phyloP scores from a whole-genome alignment of 2,329 filamentous ascomycete species.

The Lecanicillium sp. region DNA sequence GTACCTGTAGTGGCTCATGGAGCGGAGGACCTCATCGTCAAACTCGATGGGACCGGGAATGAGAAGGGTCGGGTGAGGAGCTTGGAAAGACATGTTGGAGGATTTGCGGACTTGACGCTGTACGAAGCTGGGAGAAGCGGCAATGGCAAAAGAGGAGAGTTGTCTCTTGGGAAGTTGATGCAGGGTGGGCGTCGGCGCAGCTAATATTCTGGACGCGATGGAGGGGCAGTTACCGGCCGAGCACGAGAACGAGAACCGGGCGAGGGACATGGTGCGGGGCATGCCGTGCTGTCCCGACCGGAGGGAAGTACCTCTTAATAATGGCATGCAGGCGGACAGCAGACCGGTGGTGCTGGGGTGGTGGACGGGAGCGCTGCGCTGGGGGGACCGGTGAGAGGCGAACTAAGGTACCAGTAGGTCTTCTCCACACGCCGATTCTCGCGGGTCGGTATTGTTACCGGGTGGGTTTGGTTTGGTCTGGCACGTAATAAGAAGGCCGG shows the following conservation, averaged over 20 bases:
- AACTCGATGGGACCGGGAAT: constrained; percentile 98
- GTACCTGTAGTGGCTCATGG: constrained; percentile 91
- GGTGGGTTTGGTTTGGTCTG: neutral
- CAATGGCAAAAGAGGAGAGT: constrained; percentile 10
- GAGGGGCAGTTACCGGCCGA: constrained; percentile 7
- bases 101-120: constrained; percentile 14
- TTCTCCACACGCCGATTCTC: neutral
- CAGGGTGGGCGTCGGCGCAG: constrained; percentile 4
- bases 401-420: too few species aligned
- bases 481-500: neutral
- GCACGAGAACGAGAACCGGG: constrained; percentile 3
- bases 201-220: constrained; percentile 8
- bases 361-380: too few species aligned
- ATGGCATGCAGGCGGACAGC: too few species aligned
- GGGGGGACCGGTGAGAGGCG: too few species aligned
- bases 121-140: constrained; percentile 3
- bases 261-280: constrained; percentile 7
- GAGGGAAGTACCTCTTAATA: constrained; percentile 4
- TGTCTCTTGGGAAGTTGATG: constrained; percentile 4
- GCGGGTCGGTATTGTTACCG: constrained; percentile 2
- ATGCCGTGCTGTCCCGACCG: constrained; percentile 6
- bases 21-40: constrained; percentile 89
- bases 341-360: too few species aligned
- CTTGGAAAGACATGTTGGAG: constrained; percentile 52
- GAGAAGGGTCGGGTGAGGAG: constrained; percentile 65